Evolutionary conservation across 805 yeast genomes (phyloP), one percentile per base, ranked within the genome.

Genomic region (Zygoascus flipseniorum): DNA sequence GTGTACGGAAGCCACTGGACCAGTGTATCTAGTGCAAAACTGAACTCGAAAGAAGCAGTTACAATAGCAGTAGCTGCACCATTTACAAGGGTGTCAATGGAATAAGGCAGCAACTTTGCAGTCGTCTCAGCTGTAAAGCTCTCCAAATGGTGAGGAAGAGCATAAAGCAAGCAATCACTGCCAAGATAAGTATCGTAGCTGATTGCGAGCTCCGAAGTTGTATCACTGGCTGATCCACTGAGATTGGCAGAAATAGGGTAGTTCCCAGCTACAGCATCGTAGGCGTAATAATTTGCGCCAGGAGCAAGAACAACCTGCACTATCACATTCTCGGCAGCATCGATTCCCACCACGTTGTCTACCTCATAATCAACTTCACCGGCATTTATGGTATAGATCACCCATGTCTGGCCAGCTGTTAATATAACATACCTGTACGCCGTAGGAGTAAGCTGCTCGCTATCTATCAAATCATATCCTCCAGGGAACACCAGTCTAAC

Each of bases 121-220:
- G 49, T 2, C 60, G 44, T 39, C 60, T 55, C 52, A 65, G 67
- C 5, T 62, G 69, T 63, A 56, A 82, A 74, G 2, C 80, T 66
- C 1, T 66, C 67, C 28, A 73, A 73, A 57, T 83, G 89, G 66
- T 85, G 93, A 13, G 89, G 87, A 28, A 83, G 71, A 4, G 87
- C 87, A 64, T 77, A 85, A 28, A 83, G 65, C 16, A 85, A 23
- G 18, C 5, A 37, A 8, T 37, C 18, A 14, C 42, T n/a, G n/a
- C n/a, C n/a, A n/a, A n/a, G n/a, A n/a, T n/a, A n/a, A n/a, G n/a
- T n/a, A n/a, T 32, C 39, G 8, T 37, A 37, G 42, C 8, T 37
- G 5, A 37, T 37, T 14, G 42, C 5, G 8, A 14, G 8, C 5
- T 14, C 42, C 3, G 42, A 4, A 37, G 18, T 37, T 14, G n/a